Conservation (phyloP, 345 rosid genomes). For the Acer campestre region DNA sequence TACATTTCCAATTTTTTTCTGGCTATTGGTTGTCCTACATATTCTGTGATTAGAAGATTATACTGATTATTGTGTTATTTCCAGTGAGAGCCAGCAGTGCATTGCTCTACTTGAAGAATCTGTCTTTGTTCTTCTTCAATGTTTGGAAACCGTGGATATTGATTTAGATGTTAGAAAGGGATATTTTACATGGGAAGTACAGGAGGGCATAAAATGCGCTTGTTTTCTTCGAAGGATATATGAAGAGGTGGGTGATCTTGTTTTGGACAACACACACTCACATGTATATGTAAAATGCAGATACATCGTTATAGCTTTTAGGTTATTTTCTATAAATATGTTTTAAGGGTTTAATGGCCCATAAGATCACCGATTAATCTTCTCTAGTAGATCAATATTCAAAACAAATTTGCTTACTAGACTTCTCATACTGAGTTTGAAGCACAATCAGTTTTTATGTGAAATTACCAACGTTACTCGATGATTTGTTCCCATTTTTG, state of each 20-base stretch:
- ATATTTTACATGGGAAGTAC: slow-evolving; percentile 48
- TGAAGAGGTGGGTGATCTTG: slow-evolving; percentile 72
- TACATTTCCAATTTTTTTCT: not conserved
- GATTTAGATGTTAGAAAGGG: slow-evolving; percentile 34
- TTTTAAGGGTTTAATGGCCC: not conserved
- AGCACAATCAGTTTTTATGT: not conserved
- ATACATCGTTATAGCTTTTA: not conserved
- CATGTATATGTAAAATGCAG: not conserved
- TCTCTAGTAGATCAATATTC: not conserved
- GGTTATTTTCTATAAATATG: not conserved
- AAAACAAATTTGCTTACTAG: not conserved
- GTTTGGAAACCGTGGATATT: slow-evolving; percentile 63
- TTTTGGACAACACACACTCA: not conserved
- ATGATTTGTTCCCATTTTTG: not conserved
- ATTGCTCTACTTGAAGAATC: slow-evolving; percentile 77
- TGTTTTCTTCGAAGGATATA: slow-evolving; percentile 79
- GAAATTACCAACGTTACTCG: not conserved
- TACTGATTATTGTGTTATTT: slow-evolving; percentile 34
- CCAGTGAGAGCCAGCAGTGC: slow-evolving; percentile 68
- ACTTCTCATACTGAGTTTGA: not conserved
- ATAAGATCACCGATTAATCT: not conserved
- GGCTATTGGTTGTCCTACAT: slow-evolving; percentile 2
- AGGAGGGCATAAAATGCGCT: slow-evolving; percentile 76
- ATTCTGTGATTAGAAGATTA: slow-evolving; percentile 10
- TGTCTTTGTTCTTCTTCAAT: slow-evolving; percentile 59